phyloP scores from a whole-genome alignment of 2,329 filamentous ascomycete genomes.

The Cladophialophora exuberans region DNA sequence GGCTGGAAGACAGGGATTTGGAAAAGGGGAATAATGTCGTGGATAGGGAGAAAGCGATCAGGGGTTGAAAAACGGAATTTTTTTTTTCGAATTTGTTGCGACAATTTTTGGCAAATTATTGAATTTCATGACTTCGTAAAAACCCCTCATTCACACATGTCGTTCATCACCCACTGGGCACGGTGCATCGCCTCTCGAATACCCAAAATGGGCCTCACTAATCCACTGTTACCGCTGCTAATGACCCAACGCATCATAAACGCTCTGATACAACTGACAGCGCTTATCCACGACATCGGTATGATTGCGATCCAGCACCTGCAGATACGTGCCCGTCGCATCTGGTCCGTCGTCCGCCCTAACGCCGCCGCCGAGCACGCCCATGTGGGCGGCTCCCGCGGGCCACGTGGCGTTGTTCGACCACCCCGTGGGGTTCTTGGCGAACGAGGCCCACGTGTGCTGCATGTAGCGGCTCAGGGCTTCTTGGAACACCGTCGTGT shows the following conservation, averaged over 20 bases:
- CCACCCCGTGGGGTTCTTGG: no score
- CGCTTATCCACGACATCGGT: slow-evolving; percentile 1
- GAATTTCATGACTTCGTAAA: background rate
- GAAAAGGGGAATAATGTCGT: background rate
- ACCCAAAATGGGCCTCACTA: background rate
- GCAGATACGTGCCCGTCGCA: background rate
- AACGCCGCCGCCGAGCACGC: background rate
- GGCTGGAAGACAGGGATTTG: slow-evolving; percentile 22
- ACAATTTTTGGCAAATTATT: no score
- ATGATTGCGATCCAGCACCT: slow-evolving; percentile 4
- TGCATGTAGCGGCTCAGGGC: slow-evolving; percentile 34
- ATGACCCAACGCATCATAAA: slow-evolving; percentile 9
- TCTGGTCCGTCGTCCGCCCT: background rate
- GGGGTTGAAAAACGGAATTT: slow-evolving; percentile 1
- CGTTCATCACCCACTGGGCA: background rate
- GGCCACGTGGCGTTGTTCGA: slow-evolving; percentile 22
- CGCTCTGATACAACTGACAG: slow-evolving; percentile 6
- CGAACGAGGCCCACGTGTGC: slow-evolving; percentile 36
- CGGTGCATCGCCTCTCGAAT: background rate
- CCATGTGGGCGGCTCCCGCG: slow-evolving; percentile 9
- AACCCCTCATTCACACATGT: background rate
- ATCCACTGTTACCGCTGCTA: background rate
- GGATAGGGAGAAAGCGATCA: slow-evolving; percentile 15
- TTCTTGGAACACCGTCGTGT: slow-evolving; percentile 29
- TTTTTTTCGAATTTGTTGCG: no score